These are phyloP conservation scores for Cenococcum geophilum DNA, from an alignment of 495 filamentous ascomycete species.

Conservation along the genomic window DNA sequence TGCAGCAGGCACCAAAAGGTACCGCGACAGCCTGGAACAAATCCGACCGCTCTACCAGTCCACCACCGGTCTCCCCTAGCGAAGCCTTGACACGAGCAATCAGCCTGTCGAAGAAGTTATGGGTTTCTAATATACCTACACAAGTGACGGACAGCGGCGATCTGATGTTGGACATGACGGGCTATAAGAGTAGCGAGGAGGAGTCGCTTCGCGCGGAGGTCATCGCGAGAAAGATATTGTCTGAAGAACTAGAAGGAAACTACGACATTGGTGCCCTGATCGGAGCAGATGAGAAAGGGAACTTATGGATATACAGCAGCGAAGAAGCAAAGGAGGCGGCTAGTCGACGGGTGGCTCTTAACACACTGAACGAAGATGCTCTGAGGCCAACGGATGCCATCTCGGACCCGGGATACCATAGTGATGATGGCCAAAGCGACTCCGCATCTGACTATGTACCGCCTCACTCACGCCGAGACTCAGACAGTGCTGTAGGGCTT, in stretches of 20 bases:
- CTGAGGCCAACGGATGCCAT: slow-evolving; percentile 62
- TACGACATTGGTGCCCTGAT: slow-evolving; percentile 96
- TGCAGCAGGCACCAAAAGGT: slow-evolving; percentile 20
- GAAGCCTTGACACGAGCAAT: slow-evolving; percentile 81
- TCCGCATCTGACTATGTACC: slow-evolving; percentile 28
- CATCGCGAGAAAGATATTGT: slow-evolving; percentile 89
- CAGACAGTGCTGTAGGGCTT: slow-evolving; percentile 53
- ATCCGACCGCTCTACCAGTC: slow-evolving; percentile 58
- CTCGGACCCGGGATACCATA: slow-evolving; percentile 92
- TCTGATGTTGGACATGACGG: slow-evolving; percentile 96
- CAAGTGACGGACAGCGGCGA: slow-evolving; percentile 91
- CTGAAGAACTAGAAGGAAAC: slow-evolving; percentile 87
- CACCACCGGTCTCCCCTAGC: slow-evolving; percentile 63
- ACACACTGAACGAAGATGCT: slow-evolving; percentile 48
- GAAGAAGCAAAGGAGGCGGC: slow-evolving; percentile 87
- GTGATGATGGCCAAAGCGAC: slow-evolving; percentile 58
- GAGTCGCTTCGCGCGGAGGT: slow-evolving; percentile 87
- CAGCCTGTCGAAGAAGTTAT: slow-evolving; percentile 79
- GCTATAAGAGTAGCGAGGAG: slow-evolving; percentile 88
- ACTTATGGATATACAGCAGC: slow-evolving; percentile 97
- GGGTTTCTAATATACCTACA: slow-evolving; percentile 82
- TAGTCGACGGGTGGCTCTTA: slow-evolving; percentile 47
- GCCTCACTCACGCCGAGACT: slow-evolving; percentile 37
- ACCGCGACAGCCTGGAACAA: slow-evolving; percentile 25
- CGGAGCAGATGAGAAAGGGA: slow-evolving; percentile 88